Conservation (phyloP, 1,284 basidiomycete species). For the Chalciporus sp. region DNA sequence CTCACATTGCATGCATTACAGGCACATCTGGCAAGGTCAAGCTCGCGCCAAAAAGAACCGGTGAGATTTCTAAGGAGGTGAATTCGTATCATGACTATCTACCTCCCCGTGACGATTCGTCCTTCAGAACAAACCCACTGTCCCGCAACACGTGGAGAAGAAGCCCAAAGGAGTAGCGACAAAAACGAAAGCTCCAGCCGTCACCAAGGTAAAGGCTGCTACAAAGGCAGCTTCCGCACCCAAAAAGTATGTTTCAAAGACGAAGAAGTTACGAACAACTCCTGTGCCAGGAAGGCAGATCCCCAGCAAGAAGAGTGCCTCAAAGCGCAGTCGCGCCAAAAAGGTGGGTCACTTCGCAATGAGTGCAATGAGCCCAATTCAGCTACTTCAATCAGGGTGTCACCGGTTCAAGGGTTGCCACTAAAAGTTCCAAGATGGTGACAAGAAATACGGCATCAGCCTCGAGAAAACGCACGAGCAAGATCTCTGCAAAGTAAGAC, state of each 20-base stretch:
- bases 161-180: slow-evolving; percentile 29
- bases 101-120: neutral
- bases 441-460: slow-evolving; percentile 30
- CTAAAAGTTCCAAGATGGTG: neutral
- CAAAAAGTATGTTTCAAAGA: slow-evolving; percentile 36
- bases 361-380: slow-evolving; percentile 31
- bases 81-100: slow-evolving; percentile 10
- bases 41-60: slow-evolving; percentile 54
- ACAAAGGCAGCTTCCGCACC: slow-evolving; percentile 28
- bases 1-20: neutral
- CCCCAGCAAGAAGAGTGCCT: slow-evolving; percentile 42
- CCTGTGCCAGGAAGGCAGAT: slow-evolving; percentile 36
- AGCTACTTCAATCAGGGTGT: slow-evolving; percentile 43
- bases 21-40: slow-evolving; percentile 70
- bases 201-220: slow-evolving; percentile 35
- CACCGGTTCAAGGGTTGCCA: slow-evolving; percentile 38
- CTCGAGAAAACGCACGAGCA: slow-evolving; percentile 36
- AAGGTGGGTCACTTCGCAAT: slow-evolving; percentile 27
- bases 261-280: slow-evolving; percentile 44
- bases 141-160: neutral
- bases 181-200: neutral
- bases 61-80: slow-evolving; percentile 65
- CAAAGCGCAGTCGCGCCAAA: slow-evolving; percentile 25
- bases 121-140: slow-evolving; percentile 34
- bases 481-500: slow-evolving; percentile 18